These are phyloP conservation scores for Colletotrichum sp. DNA, from an alignment of 2,329 filamentous ascomycete genomes.

Conservation along the genomic window DNA sequence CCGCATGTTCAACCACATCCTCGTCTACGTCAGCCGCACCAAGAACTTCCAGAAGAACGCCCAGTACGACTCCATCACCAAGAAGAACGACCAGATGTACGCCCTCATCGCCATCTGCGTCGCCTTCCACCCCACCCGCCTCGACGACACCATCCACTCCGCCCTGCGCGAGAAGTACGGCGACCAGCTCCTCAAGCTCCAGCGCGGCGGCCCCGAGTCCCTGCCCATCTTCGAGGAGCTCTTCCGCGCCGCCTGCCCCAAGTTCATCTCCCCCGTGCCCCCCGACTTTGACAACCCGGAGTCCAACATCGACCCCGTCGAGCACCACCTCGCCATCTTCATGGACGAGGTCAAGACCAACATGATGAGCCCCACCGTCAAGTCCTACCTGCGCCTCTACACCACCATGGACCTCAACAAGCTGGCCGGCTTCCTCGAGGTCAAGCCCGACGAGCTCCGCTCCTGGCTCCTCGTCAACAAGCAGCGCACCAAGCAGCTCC, in stretches of 20 bases:
- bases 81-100: slow-evolving; percentile 99
- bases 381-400: slow-evolving; percentile 98
- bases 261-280: slow-evolving; percentile 97
- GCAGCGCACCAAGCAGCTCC: slow-evolving; percentile 95
- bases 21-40: slow-evolving; percentile 96
- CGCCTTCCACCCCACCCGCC: slow-evolving; percentile 93
- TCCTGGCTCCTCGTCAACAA: slow-evolving; percentile 97
- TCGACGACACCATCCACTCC: slow-evolving; percentile 99
- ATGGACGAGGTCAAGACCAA: slow-evolving; percentile 99
- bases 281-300: slow-evolving; percentile 98
- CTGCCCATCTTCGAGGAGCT: slow-evolving; percentile 98
- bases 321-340: slow-evolving; percentile 97
- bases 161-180: slow-evolving; percentile 98
- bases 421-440: slow-evolving; percentile 94
- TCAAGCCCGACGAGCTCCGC: slow-evolving; percentile 93
- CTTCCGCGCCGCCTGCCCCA: slow-evolving; percentile 96
- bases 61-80: slow-evolving; percentile 97
- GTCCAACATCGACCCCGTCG: slow-evolving; percentile 93
- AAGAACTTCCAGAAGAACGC: slow-evolving; percentile 99
- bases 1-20: slow-evolving; percentile 99
- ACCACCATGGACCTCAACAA: slow-evolving; percentile 99
- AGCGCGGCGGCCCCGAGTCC: slow-evolving; percentile 93
- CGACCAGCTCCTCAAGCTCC: slow-evolving; percentile 95
- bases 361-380: slow-evolving; percentile 96
- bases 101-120: slow-evolving; percentile 98